phyloP scores from a whole-genome alignment of 805 yeast genomes.

The Tetrapisispora iriomotensis region DNA sequence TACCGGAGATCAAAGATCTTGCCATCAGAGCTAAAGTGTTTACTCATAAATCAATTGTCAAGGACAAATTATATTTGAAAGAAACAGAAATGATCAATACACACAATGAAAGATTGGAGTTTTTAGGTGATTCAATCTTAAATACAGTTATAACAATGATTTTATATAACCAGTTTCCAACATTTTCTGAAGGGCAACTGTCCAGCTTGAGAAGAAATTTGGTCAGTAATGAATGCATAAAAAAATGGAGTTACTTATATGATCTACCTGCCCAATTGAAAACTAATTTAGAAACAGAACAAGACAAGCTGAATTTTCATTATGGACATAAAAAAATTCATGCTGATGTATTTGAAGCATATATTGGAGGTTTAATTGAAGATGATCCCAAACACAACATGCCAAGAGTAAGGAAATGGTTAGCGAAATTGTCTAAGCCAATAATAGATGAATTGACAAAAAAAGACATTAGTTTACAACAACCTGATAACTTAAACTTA shows the following conservation, averaged over 20 bases:
- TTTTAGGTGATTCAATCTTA: slow-evolving; percentile 79
- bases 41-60: slow-evolving; percentile 66
- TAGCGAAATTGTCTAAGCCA: slow-evolving; percentile 41
- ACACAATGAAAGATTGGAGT: slow-evolving; percentile 84
- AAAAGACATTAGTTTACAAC: slow-evolving; percentile 21
- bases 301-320: slow-evolving; percentile 24
- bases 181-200: slow-evolving; percentile 70
- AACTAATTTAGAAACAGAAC: slow-evolving; percentile 34
- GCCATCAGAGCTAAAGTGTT: slow-evolving; percentile 61
- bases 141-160: slow-evolving; percentile 63
- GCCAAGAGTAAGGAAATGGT: slow-evolving; percentile 46
- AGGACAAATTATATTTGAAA: slow-evolving; percentile 46
- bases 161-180: slow-evolving; percentile 55
- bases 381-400: slow-evolving; percentile 36
- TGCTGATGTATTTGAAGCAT: slow-evolving; percentile 93
- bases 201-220: slow-evolving; percentile 60
- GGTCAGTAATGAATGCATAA: slow-evolving; percentile 63
- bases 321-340: slow-evolving; percentile 57
- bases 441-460: slow-evolving; percentile 25
- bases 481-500: slow-evolving; percentile 35
- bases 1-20: slow-evolving; percentile 58
- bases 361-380: slow-evolving; percentile 77
- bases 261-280: slow-evolving; percentile 51
- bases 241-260: slow-evolving; percentile 60
- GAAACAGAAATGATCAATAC: slow-evolving; percentile 47